Conservation (phyloP, 805 yeast species). For the Candida methanosorbosa region DNA sequence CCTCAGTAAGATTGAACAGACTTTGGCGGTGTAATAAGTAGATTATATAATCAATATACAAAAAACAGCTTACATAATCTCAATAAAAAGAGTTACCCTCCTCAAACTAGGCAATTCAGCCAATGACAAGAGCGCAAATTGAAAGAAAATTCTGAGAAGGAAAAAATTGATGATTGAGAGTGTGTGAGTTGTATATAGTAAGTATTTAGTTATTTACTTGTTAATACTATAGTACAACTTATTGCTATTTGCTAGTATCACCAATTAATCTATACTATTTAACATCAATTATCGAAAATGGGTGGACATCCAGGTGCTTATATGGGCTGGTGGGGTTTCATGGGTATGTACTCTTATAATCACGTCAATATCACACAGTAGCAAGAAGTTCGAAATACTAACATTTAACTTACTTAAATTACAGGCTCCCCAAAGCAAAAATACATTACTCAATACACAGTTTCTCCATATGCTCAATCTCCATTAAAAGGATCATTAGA, state of each 20-base stretch:
- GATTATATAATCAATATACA: background rate
- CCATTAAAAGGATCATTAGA: constrained; percentile 83
- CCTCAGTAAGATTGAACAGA: constrained; percentile 36
- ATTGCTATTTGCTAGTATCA: too few relatives aligned
- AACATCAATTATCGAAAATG: constrained; percentile 32
- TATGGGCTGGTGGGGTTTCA: constrained; percentile 97
- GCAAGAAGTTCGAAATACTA: too few relatives aligned
- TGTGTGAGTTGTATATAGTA: too few relatives aligned
- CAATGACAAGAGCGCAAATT: background rate
- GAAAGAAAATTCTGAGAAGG: too few relatives aligned
- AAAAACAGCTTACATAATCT: background rate
- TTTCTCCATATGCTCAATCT: constrained; percentile 88
- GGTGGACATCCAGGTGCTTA: constrained; percentile 68
- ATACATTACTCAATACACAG: constrained; percentile 79
- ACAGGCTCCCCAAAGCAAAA: constrained; percentile 69
- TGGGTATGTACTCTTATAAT: constrained; percentile 44
- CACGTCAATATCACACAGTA: too few relatives aligned
- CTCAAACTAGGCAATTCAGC: too few relatives aligned
- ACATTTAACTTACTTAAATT: background rate
- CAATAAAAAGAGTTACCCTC: too few relatives aligned
- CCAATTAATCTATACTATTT: too few relatives aligned
- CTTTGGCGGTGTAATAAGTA: too few relatives aligned
- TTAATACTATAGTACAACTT: too few relatives aligned
- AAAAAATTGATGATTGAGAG: too few relatives aligned
- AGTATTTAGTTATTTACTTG: too few relatives aligned